Evolutionary conservation across 2,329 filamentous ascomycete species (phyloP), one percentile per base, ranked within the genome.

Genomic region (Stagonosporopsis chrysanthemi): DNA sequence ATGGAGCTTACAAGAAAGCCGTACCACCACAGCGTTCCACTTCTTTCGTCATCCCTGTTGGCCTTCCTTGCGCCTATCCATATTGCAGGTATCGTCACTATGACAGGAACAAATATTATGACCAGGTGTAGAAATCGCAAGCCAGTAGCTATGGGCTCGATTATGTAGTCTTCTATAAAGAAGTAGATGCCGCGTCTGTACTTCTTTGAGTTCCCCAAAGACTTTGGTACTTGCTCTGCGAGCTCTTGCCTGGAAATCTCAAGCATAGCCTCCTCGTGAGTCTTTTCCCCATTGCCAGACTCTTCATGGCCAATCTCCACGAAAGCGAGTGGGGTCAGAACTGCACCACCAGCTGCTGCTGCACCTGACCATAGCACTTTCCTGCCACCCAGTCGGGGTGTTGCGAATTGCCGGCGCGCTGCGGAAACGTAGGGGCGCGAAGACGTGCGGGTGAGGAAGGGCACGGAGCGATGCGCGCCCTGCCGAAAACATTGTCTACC

Each of bases 11-110:
- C 92, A 36, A 99, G 78, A 70, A 97, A 95, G 3, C 82, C 82
- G 79, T 97, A 99, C 95, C 95, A 99, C 92, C 91, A 97, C 3
- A 98, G 71, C 0, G 93, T 93, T 0, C 95, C 94, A 6, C 80
- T 83, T 61, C 91, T 84, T 78, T 97, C 91, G 63, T 91, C 86
- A 66, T 92, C 88, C 55, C 83, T 84, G 31, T 87, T 80, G 2
- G 83, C 79, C 45, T 86, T 80, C 42, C 89, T 82, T 31, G 75
- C 73, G 1, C 95, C 95, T 55, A 97, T 58, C 90, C 91, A 97
- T 55, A 97, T 87, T 0, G 82, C 83, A 0, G 95, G 95, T 6
- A 96, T 86, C 0, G 90, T 84, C 1, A 89, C 74, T 50, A 99
- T 87, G 39, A 99, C 92, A 0, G 95, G 95, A 19, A 97, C 88